Evolutionary conservation across 176 grass and related monocot species (phyloP).

Genomic region (sorghum (Sorghum bicolor)): Sorghum_bicolor_NCBIv3 NC_012872.2:8902501-8903000

Average conservation of each 20-base stretch:
- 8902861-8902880: neutral
- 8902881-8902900: neutral
- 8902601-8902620: neutral
- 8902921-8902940: neutral
- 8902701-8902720: neutral
- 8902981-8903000: neutral
- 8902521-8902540: neutral
- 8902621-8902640: neutral
- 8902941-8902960: neutral
- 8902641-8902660: neutral
- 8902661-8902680: neutral
- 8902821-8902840: neutral
- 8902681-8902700: neutral
- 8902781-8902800: neutral
- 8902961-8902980: neutral
- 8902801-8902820: neutral
- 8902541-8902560: neutral
- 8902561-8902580: constrained; percentile 33
- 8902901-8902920: neutral
- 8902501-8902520: neutral
- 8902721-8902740: neutral
- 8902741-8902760: neutral
- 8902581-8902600: constrained; percentile 20
- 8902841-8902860: neutral
- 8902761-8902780: neutral